Percentiles rank a stretch among this genome's conserved stretches.
Evolutionary conservation across 257 asterid species (phyloP).

Genomic region (Avicennia marina): DNA sequence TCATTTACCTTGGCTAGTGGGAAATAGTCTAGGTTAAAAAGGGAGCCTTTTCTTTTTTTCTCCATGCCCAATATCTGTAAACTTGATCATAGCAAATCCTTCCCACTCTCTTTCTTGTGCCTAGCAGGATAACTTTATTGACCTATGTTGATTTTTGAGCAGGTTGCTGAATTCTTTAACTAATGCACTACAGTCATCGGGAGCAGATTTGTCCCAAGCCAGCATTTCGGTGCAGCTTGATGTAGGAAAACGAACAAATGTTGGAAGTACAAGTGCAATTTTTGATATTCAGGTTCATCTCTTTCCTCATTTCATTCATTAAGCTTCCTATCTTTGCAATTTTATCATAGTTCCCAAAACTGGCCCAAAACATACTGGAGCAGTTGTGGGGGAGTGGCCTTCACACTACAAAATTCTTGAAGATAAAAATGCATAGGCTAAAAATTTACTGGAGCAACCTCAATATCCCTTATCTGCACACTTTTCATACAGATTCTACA

Average conservation of each 20-base stretch:
- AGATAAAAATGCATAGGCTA: too few species aligned
- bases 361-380: too few species aligned
- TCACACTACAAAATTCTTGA: too few species aligned
- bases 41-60: too few species aligned
- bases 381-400: too few species aligned
- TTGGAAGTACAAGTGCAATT: conserved; percentile 18
- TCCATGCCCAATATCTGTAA: not conserved
- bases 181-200: conserved; percentile 51
- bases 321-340: not conserved
- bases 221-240: conserved; percentile 62
- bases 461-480: too few species aligned
- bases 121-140: too few species aligned
- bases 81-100: not conserved
- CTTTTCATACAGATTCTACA: too few species aligned
- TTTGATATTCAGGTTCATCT: conserved; percentile 26
- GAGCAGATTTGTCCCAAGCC: conserved; percentile 60
- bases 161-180: conserved; percentile 43
- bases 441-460: too few species aligned
- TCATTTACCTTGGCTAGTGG: not conserved
- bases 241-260: conserved; percentile 33
- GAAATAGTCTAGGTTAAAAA: too few species aligned
- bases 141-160: not conserved
- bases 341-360: too few species aligned
- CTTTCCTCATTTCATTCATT: not conserved
- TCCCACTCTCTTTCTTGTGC: not conserved